A percentile compares a stretch with the other conserved stretches of the same genome.
phyloP scores from a whole-genome alignment of 164 flowering plant species.

The Annona squamosa region DNA sequence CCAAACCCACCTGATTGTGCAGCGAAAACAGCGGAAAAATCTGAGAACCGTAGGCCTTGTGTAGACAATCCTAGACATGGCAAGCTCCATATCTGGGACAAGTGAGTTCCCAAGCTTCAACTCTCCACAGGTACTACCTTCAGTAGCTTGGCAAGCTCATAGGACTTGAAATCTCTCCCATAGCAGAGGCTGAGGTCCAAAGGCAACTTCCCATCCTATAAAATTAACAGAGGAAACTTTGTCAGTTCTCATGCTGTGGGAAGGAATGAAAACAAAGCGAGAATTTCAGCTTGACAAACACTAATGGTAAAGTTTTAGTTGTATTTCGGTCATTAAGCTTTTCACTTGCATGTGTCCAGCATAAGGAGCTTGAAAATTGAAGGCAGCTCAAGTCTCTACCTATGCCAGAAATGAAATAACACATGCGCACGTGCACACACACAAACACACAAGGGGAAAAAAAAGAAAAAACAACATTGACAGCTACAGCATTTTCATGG shows the following conservation, averaged over 20 bases:
- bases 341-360: neutral
- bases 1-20: no score
- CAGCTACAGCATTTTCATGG: neutral
- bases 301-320: no score
- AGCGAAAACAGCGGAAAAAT: no score
- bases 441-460: neutral
- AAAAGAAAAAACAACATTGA: neutral
- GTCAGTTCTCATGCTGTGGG: neutral
- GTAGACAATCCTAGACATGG: no score
- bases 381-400: neutral
- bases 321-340: no score
- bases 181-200: constrained; percentile 76
- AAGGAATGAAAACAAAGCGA: no score
- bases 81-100: no score
- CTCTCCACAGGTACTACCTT: constrained; percentile 62
- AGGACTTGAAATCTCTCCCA: constrained; percentile 91
- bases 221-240: neutral
- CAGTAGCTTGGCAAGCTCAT: constrained; percentile 77
- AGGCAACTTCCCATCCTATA: constrained; percentile 82
- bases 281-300: no score
- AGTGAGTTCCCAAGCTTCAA: constrained; percentile 17
- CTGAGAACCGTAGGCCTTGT: no score
- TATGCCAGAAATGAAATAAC: neutral
- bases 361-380: neutral
- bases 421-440: neutral